A percentile compares a stretch with the other conserved stretches of the same genome.
phyloP scores from a whole-genome alignment of 257 asterid genomes.

The Coffea canephora region DNA sequence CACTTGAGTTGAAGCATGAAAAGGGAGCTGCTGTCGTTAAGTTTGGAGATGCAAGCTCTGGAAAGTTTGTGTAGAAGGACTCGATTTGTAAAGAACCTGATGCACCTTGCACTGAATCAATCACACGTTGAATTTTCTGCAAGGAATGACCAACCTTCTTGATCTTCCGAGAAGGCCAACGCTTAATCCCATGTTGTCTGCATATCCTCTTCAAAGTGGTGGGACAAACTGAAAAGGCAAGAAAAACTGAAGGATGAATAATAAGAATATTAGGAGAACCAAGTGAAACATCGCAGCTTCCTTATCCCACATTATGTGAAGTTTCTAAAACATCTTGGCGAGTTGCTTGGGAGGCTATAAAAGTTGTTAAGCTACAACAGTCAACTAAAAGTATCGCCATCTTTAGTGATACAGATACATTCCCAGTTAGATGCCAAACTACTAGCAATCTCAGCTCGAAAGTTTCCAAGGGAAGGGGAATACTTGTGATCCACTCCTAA shows the following conservation, averaged over 20 bases:
- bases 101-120: constrained; percentile 86
- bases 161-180: constrained; percentile 96
- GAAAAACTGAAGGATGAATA: constrained; percentile 1
- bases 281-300: neutral
- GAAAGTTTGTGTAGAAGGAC: constrained; percentile 76
- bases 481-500: neutral
- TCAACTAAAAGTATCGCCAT: neutral
- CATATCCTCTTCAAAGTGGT: constrained; percentile 98
- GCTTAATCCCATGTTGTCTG: constrained; percentile 84
- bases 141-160: constrained; percentile 93
- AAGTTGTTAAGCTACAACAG: neutral
- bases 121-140: constrained; percentile 84
- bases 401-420: neutral
- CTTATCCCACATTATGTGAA: neutral
- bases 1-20: constrained; percentile 34
- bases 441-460: neutral
- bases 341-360: neutral
- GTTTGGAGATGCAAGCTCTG: constrained; percentile 65
- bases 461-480: neutral
- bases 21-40: constrained; percentile 42
- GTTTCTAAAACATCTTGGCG: neutral
- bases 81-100: constrained; percentile 68
- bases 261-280: constrained; percentile 2
- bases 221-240: constrained; percentile 68
- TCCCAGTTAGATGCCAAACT: neutral